Conservation (phyloP, 129 eudicot genomes). For the sunflower (Helianthus annuus) region HanXRQr2.0-SUNRISE NC_035449.2:117559581-117560080, state of each 20-base stretch:
- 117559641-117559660: too few relatives aligned
- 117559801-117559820: too few relatives aligned
- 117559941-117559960: conserved; percentile 93
- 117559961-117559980: conserved; percentile 58
- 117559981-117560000: background rate
- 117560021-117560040: conserved; percentile 42
- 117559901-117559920: conserved; percentile 68
- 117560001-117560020: background rate
- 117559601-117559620: too few relatives aligned
- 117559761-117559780: too few relatives aligned
- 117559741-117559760: too few relatives aligned
- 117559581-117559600: too few relatives aligned
- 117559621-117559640: too few relatives aligned
- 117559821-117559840: conserved; percentile 81
- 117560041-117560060: conserved; percentile 78
- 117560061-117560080: conserved; percentile 73
- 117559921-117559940: conserved; percentile 91
- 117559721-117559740: too few relatives aligned
- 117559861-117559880: conserved; percentile 88
- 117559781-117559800: too few relatives aligned
- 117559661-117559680: too few relatives aligned
- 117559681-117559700: too few relatives aligned
- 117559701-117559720: too few relatives aligned
- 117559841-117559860: conserved; percentile 80
- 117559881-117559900: conserved; percentile 68